phyloP scores from a whole-genome alignment of 495 filamentous ascomycete genomes.

The Tuber magnatum region DNA sequence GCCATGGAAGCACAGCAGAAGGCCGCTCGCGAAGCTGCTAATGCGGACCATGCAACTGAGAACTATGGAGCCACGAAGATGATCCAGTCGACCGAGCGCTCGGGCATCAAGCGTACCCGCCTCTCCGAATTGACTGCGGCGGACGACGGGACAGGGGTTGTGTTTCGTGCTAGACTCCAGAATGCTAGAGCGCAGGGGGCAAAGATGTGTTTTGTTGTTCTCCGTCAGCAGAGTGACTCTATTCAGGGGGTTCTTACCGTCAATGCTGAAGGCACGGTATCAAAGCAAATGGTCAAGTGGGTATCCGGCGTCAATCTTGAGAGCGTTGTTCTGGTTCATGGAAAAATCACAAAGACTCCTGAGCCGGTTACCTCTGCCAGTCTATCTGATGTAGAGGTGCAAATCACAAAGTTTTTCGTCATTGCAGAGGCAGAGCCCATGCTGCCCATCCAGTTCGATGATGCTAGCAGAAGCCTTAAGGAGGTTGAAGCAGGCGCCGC shows the following conservation, averaged over 20 bases:
- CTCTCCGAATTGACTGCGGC: constrained; percentile 21
- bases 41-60: constrained; percentile 33
- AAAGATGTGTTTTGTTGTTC: constrained; percentile 85
- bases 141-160: constrained; percentile 59
- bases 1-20: constrained; percentile 34
- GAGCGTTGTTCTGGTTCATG: constrained; percentile 70
- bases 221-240: constrained; percentile 71
- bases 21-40: constrained; percentile 39
- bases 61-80: constrained; percentile 36
- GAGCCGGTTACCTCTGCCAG: constrained; percentile 72
- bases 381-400: constrained; percentile 67
- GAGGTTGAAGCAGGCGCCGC: constrained; percentile 32
- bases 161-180: constrained; percentile 76
- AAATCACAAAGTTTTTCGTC: constrained; percentile 72
- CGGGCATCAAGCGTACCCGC: constrained; percentile 24
- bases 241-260: constrained; percentile 67
- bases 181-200: constrained; percentile 80
- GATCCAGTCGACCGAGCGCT: constrained; percentile 39
- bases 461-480: constrained; percentile 34
- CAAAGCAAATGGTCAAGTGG: constrained; percentile 84
- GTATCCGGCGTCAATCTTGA: constrained; percentile 70
- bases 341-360: constrained; percentile 63
- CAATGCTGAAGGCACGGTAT: constrained; percentile 49
- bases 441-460: constrained; percentile 45
- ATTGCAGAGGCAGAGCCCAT: constrained; percentile 46